A percentile compares a stretch with the other conserved stretches of the same genome.
Conservation (phyloP, 345 rosid genomes). For the Eucalyptus marginata region DNA sequence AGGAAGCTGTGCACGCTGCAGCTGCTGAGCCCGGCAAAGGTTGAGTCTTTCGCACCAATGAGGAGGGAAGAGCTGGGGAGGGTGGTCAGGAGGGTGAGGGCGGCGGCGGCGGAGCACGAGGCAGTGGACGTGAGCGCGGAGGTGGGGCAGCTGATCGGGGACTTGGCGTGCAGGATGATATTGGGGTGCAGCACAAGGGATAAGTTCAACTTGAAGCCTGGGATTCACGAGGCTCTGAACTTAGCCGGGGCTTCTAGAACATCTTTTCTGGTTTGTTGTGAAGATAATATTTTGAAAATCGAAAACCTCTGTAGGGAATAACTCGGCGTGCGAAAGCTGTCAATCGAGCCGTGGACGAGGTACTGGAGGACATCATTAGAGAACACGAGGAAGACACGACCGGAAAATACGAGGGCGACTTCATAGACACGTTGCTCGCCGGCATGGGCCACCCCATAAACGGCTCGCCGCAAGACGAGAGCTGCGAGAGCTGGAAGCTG, state of each 20-base stretch:
- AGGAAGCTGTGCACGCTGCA: constrained; percentile 6
- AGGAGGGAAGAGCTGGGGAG: background rate
- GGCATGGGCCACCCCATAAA: background rate
- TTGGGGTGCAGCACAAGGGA: background rate
- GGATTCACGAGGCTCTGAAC: background rate
- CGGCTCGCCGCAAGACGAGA: background rate
- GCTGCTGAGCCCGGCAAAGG: constrained; percentile 10
- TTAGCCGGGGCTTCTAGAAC: background rate
- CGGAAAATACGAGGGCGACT: background rate
- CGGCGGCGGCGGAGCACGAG: background rate
- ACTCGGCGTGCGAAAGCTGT: background rate
- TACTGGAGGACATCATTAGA: background rate
- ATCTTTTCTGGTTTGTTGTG: background rate
- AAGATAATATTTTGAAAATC: background rate
- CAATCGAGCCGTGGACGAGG: background rate
- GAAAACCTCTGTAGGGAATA: background rate
- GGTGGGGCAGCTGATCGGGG: background rate
- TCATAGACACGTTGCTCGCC: background rate
- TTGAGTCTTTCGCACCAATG: constrained; percentile 1
- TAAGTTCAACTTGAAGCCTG: background rate
- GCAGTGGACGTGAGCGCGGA: background rate
- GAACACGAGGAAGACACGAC: background rate
- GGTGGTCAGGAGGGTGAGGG: background rate
- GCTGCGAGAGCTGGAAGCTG: constrained; percentile 3
- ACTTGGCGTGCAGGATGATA: background rate